These are phyloP conservation scores for Pleurotus tuber-regium DNA, from an alignment of 768 basidiomycete genomes.

Conservation along the genomic window DNA sequence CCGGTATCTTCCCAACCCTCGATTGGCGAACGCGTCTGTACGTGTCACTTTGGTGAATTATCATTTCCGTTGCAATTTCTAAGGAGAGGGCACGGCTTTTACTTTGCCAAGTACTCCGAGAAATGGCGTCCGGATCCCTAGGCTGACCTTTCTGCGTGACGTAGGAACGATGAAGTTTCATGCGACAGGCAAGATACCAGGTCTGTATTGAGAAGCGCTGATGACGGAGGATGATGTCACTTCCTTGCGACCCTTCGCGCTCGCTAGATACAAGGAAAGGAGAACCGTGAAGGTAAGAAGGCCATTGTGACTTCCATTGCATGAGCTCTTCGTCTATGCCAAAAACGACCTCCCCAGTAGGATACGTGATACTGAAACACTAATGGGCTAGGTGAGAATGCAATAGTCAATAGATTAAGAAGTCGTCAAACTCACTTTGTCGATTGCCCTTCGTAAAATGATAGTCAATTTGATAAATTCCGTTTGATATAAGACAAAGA, in stretches of 20 bases:
- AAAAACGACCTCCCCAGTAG: constrained; percentile 33
- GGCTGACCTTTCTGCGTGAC: constrained; percentile 32
- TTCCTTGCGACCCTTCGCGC: constrained; percentile 27
- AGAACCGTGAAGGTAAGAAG: constrained; percentile 36
- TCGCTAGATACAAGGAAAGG: constrained; percentile 24
- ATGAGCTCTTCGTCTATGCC: constrained; percentile 41
- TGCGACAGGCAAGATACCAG: constrained; percentile 44
- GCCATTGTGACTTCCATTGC: constrained; percentile 41
- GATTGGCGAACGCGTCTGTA: constrained; percentile 25
- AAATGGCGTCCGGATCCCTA: constrained; percentile 18
- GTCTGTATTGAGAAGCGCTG: constrained; percentile 44
- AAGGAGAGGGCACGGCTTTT: constrained; percentile 33
- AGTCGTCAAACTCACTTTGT: constrained; percentile 30
- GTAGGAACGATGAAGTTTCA: constrained; percentile 44
- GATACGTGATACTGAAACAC: constrained; percentile 35
- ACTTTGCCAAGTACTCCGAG: constrained; percentile 27
- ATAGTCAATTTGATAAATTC: constrained; percentile 35
- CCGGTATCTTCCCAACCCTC: constrained; percentile 18
- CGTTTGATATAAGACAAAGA: constrained; percentile 27
- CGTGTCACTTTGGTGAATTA: constrained; percentile 40
- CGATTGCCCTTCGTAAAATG: constrained; percentile 38
- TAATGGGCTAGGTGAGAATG: constrained; percentile 13
- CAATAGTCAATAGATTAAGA: neutral
- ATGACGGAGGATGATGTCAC: constrained; percentile 27
- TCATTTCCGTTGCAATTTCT: constrained; percentile 36